Conservation (phyloP, 176 grass and related monocot species). For the Aegilops bicornis region DNA sequence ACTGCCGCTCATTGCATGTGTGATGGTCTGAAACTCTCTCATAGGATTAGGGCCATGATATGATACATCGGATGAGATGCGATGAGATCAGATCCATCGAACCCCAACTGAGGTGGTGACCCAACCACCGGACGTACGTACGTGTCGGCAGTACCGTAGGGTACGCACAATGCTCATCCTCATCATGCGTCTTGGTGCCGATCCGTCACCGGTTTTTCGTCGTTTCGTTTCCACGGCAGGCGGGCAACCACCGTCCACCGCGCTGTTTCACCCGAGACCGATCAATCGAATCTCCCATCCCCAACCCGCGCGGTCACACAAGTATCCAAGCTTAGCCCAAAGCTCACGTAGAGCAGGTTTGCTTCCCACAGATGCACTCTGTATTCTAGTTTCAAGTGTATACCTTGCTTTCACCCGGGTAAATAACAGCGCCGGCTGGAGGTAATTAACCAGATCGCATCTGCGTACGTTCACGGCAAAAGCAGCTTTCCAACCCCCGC, state of each 20-base stretch:
- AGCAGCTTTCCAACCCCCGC: background rate
- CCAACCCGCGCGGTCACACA: too few species aligned
- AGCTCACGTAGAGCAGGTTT: conserved; percentile 1
- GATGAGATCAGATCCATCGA: background rate
- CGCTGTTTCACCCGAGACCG: too few species aligned
- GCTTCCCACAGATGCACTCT: background rate
- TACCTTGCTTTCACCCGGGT: background rate
- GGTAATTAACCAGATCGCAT: background rate
- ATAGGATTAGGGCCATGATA: background rate
- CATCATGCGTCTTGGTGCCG: background rate
- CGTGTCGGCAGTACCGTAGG: conserved; percentile 27
- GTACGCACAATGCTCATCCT: background rate
- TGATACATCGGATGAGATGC: background rate
- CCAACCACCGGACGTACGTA: conserved; percentile 23
- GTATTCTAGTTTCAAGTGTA: background rate
- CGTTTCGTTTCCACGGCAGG: background rate
- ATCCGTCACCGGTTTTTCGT: background rate
- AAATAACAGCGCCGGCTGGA: background rate
- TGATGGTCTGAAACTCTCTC: background rate
- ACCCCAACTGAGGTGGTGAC: background rate
- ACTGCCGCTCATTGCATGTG: background rate
- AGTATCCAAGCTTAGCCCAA: too few species aligned
- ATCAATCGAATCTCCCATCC: too few species aligned
- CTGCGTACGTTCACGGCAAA: conserved; percentile 31
- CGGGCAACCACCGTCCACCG: too few species aligned